Base-by-base conservation (phyloP, 2,329 filamentous ascomycete species). In the Xylaria sp. region DNA sequence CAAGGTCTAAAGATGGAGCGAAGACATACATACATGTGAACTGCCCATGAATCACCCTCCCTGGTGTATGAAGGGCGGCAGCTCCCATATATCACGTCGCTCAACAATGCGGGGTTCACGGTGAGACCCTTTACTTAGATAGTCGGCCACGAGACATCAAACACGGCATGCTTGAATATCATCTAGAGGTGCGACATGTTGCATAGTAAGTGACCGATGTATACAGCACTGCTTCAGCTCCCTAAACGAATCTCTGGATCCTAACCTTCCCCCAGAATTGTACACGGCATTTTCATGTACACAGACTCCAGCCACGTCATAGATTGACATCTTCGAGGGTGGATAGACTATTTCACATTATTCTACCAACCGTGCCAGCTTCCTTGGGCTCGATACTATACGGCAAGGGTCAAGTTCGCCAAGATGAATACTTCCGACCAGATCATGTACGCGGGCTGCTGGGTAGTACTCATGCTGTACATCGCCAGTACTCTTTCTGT, bases 391-490 rank as follows among this genome's bases (percentile, higher is more conserved):
- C 1, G 12, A 7, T 9, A 9, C 2, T 9, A n/a, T n/a, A 18
- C 13, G 28, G 12, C 12, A 12, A 18, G 15, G 5, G 13, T 31
- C 23, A 18, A 9, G 13, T 46, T 43, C 39, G 20, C 8, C 49
- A 39, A 25, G 46, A 75, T 74, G 73, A 55, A 71, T 39, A 23
- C 58, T 10, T 33, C 60, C 33, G 70, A 74, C 58, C 69, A 72
- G 33, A 64, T 71, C 66, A 66, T 76, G 15, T 75, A 76, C 64
- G 57, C 51, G 54, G 64, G 54, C 25, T 76, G 72, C 57, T 75
- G 74, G 69, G 62, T 69, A 36, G 33, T 71, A 39, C 70, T 76
- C 10, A 15, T 66, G 4, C 62, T 75, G 10, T 75, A 76, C 66
- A 66, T 72, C 25, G 8, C 71, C 2, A 67, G 68, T 18, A 74